Base-by-base conservation (phyloP, 768 basidiomycete species). In the Coprinopsis sp. region DNA sequence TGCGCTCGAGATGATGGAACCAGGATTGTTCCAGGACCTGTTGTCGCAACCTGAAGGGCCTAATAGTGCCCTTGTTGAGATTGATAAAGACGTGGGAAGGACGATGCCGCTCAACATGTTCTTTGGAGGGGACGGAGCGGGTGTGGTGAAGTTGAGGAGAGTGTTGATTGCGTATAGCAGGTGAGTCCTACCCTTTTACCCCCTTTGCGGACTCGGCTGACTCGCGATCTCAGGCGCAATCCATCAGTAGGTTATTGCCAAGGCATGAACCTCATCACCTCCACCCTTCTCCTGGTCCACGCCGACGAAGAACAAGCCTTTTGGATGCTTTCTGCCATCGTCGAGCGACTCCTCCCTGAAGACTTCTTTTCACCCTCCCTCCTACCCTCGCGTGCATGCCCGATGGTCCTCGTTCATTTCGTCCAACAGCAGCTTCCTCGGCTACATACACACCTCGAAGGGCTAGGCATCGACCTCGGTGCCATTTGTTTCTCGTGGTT, bases 401-500 rank as follows among this genome's bases (percentile, higher is more conserved):
- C 95, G 14, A 68, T 91, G 1, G 94, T 97, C 2, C 73, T 99
- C 1, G 71, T 87, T 14, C 92, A 96, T 57, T 91, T 90, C 51
- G 87, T 97, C 3, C 81, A 82, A 37, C 87, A 91, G 51, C 62
- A 72, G 34, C 70, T 80, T 6, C 93, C 92, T 0, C 85, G 81
- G 62, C 68, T 98, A 1, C 78, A 85, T 44, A 60, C 69, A 0
- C 92, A 97, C 56, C 71, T 98, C 29, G 75, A 73, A 2, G 76
- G 84, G 11, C 78, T 95, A 1, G 91, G 87, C 4, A 83, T 97
- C 11, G 94, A 99, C 59, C 75, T 99, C 2, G 83, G 84, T 2
- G 93, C 94, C 0, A 91, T 97, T 51, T 96, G 92, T 50, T 99
- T 99, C 71, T 95, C 93, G 11, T 99, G 96, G 96, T 96, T 97